Base-by-base conservation (phyloP, 495 filamentous ascomycete species). In the Staphylotrichum longicolle region DNA sequence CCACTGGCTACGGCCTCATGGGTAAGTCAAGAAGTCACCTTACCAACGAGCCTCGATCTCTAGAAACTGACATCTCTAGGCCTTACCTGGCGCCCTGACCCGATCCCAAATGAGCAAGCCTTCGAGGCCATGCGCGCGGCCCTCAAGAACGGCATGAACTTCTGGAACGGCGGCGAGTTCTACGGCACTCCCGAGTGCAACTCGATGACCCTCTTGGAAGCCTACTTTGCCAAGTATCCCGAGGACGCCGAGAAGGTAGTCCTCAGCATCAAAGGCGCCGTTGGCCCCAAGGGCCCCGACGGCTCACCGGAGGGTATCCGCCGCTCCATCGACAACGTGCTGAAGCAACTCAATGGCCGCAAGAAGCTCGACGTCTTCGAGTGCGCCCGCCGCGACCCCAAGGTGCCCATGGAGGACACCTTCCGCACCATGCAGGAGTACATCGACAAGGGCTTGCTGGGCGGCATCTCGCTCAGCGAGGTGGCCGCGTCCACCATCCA, bases 361-460 rank as follows among this genome's bases (percentile, higher is more conserved):
- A 94, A 94, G 80, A 86, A 79, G 62, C 74, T 96, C 58, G 91
- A 96, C 73, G 82, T 94, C 56, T 96, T 92, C 63, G 87, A 93
- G 73, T 85, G 76, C 62, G 90, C 88, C 14, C 79, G 92, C 3
- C 81, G 90, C 30, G 91, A 95, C 65, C 79, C 78, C 5, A 83
- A 83, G 0, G 79, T 77, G 47, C 75, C 77, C 6, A 63, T 82
- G 57, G 75, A 76, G 41, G 74, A 72, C 14, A 83, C 83, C 12
- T 77, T 84, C 55, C 79, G 76, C 11, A 73, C 68, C 7, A 66
- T 90, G 27, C 80, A 88, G 68, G 78, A 81, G 68, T 79, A 85
- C 65, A 80, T 94, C 27, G 82, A 91, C 64, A 85, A 82, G 40
- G 91, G 91, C 40, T 88, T 91, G 75, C 78, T 96, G 20, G 85